These are phyloP conservation scores for Penicillium atrosanguineum DNA, from an alignment of 495 filamentous ascomycete species.

Conservation along the genomic window DNA sequence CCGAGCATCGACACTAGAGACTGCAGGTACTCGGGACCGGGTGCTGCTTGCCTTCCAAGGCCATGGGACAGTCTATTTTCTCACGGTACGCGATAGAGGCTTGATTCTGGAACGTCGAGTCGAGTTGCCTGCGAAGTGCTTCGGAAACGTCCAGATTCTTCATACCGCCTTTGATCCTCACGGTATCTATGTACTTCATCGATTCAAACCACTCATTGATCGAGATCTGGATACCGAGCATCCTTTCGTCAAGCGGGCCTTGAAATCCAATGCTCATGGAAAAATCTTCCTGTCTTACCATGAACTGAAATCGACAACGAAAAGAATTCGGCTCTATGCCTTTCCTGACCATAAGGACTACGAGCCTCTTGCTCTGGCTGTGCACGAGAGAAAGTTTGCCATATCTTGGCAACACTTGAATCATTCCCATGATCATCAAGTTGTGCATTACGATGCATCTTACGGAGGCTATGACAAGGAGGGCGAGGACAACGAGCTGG, in stretches of 20 bases:
- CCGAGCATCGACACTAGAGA: slow-evolving; percentile 28
- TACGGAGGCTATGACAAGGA: neutral
- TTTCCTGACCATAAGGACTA: slow-evolving; percentile 32
- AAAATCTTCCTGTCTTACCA: slow-evolving; percentile 30
- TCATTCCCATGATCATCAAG: slow-evolving; percentile 21
- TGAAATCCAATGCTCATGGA: slow-evolving; percentile 19
- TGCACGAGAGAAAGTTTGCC: slow-evolving; percentile 28
- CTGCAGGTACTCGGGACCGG: slow-evolving; percentile 2
- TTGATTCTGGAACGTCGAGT: slow-evolving; percentile 12
- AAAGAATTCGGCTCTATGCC: slow-evolving; percentile 21
- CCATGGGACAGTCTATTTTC: slow-evolving; percentile 28
- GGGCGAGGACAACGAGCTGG: neutral
- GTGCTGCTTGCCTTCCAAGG: slow-evolving; percentile 27
- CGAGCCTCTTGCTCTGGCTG: slow-evolving; percentile 34
- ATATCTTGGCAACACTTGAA: slow-evolving; percentile 43
- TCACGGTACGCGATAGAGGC: slow-evolving; percentile 16
- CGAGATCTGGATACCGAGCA: slow-evolving; percentile 24
- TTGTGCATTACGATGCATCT: slow-evolving; percentile 28
- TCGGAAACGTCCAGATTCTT: slow-evolving; percentile 30
- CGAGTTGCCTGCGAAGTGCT: slow-evolving; percentile 20
- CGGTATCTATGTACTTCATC: slow-evolving; percentile 32
- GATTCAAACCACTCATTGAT: slow-evolving; percentile 28
- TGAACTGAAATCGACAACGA: slow-evolving; percentile 11
- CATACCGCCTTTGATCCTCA: slow-evolving; percentile 27
- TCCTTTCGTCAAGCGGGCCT: slow-evolving; percentile 38